Base-by-base conservation (phyloP, 2,329 filamentous ascomycete species). In the Botryosphaeria dothidea region DNA sequence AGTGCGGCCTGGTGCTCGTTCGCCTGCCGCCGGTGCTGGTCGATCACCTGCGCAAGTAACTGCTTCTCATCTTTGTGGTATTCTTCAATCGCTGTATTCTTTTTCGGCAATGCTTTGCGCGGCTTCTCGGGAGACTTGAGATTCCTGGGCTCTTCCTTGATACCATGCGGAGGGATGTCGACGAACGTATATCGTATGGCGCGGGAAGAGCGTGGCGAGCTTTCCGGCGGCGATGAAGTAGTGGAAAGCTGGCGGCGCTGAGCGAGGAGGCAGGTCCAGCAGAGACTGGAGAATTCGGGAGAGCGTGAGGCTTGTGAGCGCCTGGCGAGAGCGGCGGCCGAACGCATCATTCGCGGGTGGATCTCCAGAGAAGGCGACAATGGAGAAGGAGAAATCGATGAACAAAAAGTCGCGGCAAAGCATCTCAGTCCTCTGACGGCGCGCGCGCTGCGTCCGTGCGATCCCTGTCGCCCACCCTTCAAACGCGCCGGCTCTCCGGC, bases 161-260 rank as follows among this genome's bases (percentile, higher is more conserved):
- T 9, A 4, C 19, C 4, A 25, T 8, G 45, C 34, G 34, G 21
- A 19, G 34, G 52, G 5, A 4, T 2, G 52, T 41, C 6, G 8
- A 27, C 6, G 19, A 56, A 41, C 4, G 21, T 13, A 8, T 56
- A 41, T 27, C 34, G 19, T 25, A 41, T 23, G 2, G 6, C 25
- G n/a, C 49, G 49, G 19, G 27, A 31, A 13, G 49, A 9, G 52
- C 52, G 21, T 41, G 21, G 52, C 31, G 52, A 41, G 19, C 21
- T 41, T 13, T n/a, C 4, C 36, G 36, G 15, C n/a, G 25, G 36
- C 36, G 54, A 27, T 17, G 54, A 43, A 15, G 36, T 21, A 31
- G 17, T 58, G 54, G 54, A 58, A 23, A 58, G 54, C n/a, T 45
- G 54, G 17, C 54, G 54, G 38, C 54, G 54, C n/a, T 64, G 65